Base-by-base conservation (phyloP, 164 flowering plant genomes). In the Hamamelis virginiana region DNA sequence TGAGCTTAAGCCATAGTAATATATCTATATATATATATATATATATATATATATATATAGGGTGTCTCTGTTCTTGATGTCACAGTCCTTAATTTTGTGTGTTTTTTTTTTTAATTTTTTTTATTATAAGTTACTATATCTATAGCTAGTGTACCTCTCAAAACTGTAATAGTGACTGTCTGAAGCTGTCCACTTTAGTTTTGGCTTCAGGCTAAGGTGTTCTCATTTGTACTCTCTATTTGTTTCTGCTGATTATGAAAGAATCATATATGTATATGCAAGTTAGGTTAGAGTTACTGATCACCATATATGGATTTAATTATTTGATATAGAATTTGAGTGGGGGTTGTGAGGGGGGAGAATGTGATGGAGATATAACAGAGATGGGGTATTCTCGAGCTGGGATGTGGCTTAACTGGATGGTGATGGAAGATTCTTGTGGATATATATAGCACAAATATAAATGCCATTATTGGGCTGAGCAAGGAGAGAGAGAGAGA, bases 341-440 rank as follows among this genome's bases (percentile, higher is more conserved):
- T 12, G 65, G 8, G 56, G 41, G 5, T 0, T 38, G 57, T 52
- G 59, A 52, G 2, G 43, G 56, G 15, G 45, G n/a, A n/a, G n/a
- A n/a, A n/a, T n/a, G n/a, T n/a, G n/a, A 52, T 5, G 46, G 47
- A 16, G 22, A 9, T 15, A 47, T 21, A 12, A 4, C 9, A 12
- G 38, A n/a, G 16, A 69, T 55, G 66, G 72, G n/a, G n/a, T 70
- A 72, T 69, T 14, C n/a, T 66, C 61, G 67, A 63, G 72, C 72
- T 70, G 26, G 52, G 62, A 22, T 77, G 48, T n/a, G n/a, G 28
- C n/a, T 28, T 27, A 55, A 60, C 53, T 45, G 57, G 75, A 72
- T 79, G n/a, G 73, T 76, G 78, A 75, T 64, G 68, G 73, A 72
- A 76, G 82, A 78, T 78, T 81, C 78, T 74, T 76, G 64, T n/a